Percentiles rank a stretch among this genome's conserved stretches.
Conservation (phyloP, 2,329 filamentous ascomycete species). For the Berkeleyomyces rouxiae region DNA sequence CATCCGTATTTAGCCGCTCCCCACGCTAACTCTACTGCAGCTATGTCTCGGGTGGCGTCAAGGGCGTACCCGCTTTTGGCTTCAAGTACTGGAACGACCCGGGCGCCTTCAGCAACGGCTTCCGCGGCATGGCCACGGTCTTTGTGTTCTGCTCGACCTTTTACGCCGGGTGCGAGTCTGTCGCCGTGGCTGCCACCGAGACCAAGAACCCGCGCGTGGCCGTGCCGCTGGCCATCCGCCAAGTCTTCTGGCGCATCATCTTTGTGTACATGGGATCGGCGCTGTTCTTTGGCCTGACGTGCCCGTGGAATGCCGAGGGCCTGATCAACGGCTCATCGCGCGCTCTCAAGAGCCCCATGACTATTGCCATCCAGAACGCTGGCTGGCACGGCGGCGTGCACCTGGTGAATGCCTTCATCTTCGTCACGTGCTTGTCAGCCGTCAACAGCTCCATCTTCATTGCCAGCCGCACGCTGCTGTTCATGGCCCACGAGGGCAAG, state of each 20-base stretch:
- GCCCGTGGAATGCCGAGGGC: conserved; percentile 48
- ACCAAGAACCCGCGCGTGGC: conserved; percentile 40
- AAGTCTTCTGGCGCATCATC: conserved; percentile 44
- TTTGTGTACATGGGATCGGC: conserved; percentile 53
- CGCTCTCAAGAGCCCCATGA: conserved; percentile 56
- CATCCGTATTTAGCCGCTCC: not conserved
- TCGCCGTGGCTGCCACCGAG: conserved; percentile 47
- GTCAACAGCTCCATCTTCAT: conserved; percentile 67
- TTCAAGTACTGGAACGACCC: conserved; percentile 58
- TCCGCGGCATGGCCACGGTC: conserved; percentile 46
- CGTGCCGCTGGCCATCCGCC: conserved; percentile 40
- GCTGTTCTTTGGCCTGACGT: conserved; percentile 60
- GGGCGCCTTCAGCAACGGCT: conserved; percentile 53
- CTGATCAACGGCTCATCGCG: conserved; percentile 45
- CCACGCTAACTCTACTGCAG: conserved; percentile 15
- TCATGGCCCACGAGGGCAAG: conserved; percentile 57
- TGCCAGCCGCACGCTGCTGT: conserved; percentile 55
- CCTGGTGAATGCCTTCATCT: conserved; percentile 62
- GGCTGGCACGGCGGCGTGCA: conserved; percentile 59
- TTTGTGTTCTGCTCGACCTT: conserved; percentile 56
- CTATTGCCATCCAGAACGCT: conserved; percentile 55
- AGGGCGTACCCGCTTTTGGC: conserved; percentile 41
- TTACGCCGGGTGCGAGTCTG: conserved; percentile 48
- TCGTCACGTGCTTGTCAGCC: conserved; percentile 54
- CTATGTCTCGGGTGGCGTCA: conserved; percentile 50